Conservation (phyloP, 148 eudicot genomes). For the Nepenthes mirabilis region DNA sequence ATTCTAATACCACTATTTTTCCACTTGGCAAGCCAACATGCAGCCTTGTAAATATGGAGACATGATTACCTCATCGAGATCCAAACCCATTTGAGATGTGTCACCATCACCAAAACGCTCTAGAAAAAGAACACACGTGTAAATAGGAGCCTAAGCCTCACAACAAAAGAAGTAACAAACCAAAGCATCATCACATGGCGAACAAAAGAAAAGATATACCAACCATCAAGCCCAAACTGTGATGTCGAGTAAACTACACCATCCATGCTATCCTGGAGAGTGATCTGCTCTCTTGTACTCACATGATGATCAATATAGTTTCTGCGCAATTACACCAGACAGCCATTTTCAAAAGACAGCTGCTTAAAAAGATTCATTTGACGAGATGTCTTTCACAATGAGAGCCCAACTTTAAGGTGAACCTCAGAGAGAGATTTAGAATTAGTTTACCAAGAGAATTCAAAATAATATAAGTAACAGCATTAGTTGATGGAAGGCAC, state of each 20-base stretch:
- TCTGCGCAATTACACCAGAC: conserved; percentile 34
- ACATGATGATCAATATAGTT: conserved; percentile 87
- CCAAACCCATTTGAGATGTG: conserved; percentile 63
- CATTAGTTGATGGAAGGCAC: neutral
- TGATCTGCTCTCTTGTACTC: conserved; percentile 93
- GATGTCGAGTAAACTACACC: conserved; percentile 66
- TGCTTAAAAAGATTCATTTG: neutral
- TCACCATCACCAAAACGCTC: conserved; percentile 98
- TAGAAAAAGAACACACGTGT: conserved; percentile 16
- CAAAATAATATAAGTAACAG: neutral
- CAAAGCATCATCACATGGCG: neutral
- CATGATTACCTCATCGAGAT: conserved; percentile 40
- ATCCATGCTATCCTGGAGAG: conserved; percentile 87
- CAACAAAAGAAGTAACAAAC: conserved; percentile 2
- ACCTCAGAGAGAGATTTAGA: neutral
- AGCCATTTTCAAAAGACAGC: neutral
- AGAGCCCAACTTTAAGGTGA: neutral
- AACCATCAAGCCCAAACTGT: conserved; percentile 89
- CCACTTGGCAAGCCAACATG: no score
- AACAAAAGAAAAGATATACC: conserved; percentile 12
- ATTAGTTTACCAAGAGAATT: neutral
- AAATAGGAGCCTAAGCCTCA: neutral
- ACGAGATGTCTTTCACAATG: neutral
- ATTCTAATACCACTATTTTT: no score
- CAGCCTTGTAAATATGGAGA: neutral